Evolutionary conservation across 2,329 filamentous ascomycete species (phyloP).

Genomic region (Alternaria rosae): DNA sequence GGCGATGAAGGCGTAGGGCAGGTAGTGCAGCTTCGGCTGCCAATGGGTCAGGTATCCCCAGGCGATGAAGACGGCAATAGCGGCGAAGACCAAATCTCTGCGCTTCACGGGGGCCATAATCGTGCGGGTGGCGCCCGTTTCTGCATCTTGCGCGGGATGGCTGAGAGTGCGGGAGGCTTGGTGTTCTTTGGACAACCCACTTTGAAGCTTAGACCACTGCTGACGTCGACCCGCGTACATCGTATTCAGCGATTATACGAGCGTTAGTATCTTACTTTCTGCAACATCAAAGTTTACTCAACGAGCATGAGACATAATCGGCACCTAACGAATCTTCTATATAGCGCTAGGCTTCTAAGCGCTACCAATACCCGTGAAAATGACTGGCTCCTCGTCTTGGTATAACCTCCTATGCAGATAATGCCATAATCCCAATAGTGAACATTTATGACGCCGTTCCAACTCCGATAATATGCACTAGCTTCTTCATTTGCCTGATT

Average conservation of each 20-base stretch:
- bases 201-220: slow-evolving; percentile 24
- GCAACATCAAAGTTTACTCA: background rate
- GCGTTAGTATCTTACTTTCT: background rate
- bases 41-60: slow-evolving; percentile 88
- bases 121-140: slow-evolving; percentile 48
- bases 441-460: slow-evolving; percentile 13
- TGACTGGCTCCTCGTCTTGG: background rate
- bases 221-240: slow-evolving; percentile 22
- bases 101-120: slow-evolving; percentile 78
- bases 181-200: slow-evolving; percentile 23
- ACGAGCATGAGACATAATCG: background rate
- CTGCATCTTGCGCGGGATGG: slow-evolving; percentile 44
- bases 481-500: background rate
- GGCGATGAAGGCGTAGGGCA: slow-evolving; percentile 80
- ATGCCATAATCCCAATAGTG: slow-evolving; percentile 3
- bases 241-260: slow-evolving; percentile 6
- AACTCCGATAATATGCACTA: slow-evolving; percentile 9
- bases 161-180: slow-evolving; percentile 24
- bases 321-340: background rate
- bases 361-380: background rate
- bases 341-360: background rate
- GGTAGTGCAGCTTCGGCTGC: slow-evolving; percentile 82
- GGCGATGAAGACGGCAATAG: slow-evolving; percentile 76
- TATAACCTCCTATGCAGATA: slow-evolving; percentile 2
- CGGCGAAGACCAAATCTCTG: slow-evolving; percentile 71